Evolutionary conservation across 1,139 yeast genomes (phyloP).

Genomic region (Protomyces inouyei): DNA sequence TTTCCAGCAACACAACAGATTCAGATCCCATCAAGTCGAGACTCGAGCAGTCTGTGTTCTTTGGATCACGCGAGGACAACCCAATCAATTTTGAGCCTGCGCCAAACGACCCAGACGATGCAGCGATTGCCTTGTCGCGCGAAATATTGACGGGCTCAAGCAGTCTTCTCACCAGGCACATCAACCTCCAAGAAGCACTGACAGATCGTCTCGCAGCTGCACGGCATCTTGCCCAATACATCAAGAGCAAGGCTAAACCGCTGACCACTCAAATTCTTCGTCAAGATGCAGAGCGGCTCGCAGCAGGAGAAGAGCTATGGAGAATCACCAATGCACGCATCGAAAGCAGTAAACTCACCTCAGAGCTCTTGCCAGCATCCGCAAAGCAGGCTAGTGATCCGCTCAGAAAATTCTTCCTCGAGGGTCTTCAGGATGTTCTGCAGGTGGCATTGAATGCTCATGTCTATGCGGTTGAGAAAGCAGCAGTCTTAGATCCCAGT

Average conservation of each 20-base stretch:
- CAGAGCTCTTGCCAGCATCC: conserved; percentile 22
- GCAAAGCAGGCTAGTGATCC: conserved; percentile 24
- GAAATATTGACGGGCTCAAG: conserved; percentile 55
- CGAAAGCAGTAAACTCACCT: conserved; percentile 13
- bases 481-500: conserved; percentile 24
- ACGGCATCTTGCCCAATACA: conserved; percentile 47
- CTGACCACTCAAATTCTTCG: conserved; percentile 41
- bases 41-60: conserved; percentile 76
- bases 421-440: conserved; percentile 29
- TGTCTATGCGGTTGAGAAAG: conserved; percentile 24
- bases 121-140: conserved; percentile 41
- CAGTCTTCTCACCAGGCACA: conserved; percentile 46
- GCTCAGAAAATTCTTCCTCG: conserved; percentile 30
- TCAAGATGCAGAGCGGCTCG: conserved; percentile 53
- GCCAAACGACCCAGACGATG: conserved; percentile 17
- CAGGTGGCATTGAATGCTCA: conserved; percentile 29
- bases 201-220: conserved; percentile 43
- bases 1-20: conserved; percentile 39
- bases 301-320: conserved; percentile 54
- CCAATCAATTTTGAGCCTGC: conserved; percentile 51
- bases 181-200: conserved; percentile 47
- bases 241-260: conserved; percentile 46
- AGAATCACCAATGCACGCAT: conserved; percentile 37
- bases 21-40: conserved; percentile 32
- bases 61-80: conserved; percentile 42